Evolutionary conservation across 2,329 filamentous ascomycete species (phyloP), one percentile per base, ranked within the genome.

Genomic region (Talaromyces sp.): DNA sequence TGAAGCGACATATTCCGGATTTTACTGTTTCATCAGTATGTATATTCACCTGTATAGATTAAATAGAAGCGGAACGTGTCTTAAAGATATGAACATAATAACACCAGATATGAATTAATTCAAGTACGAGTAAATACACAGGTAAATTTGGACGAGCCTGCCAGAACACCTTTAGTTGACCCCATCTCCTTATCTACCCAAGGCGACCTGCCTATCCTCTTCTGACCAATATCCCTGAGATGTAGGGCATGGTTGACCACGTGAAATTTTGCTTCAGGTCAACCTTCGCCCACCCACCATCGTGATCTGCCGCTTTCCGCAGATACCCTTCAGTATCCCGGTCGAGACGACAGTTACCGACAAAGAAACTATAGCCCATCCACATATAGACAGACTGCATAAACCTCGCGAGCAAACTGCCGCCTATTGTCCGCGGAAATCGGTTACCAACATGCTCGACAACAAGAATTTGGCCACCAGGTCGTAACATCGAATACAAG

Each of bases 401-500:
- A 17, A 75, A 11, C 21, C 79, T 68, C n/a, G 75, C 80, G 12
- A 78, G 7, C 11, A 79, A 12, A 38, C 75, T 79, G 6, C 80
- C 81, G 64, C 74, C 76, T 41, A 31, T 51, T 8, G 21, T 38
- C 3, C 46, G 75, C 56, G 70, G 67, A 78, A 80, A 83, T 1
- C 79, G 77, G 65, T 83, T 84, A 26, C 72, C 76, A 12, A 84
- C 79, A 72, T 86, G 83, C 68, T 85, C 83, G 56, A 77, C 80
- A 27, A 85, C 72, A 19, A 85, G 70, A 71, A 85, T 68, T 58
- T 81, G 71, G 0, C 83, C 83, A 2, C 83, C 83, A 0, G 83
- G 83, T 61, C 79, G 81, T 43, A 85, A 67, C 61, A 85, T 66
- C 0, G 65, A 65, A 66, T 84, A 84, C 41, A 85, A 63, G 1